A percentile compares a stretch with the other conserved stretches of the same genome.
These are phyloP conservation scores for Vigna reflexopilosa DNA, from an alignment of 306 rosid species.

Conservation along the genomic window DNA sequence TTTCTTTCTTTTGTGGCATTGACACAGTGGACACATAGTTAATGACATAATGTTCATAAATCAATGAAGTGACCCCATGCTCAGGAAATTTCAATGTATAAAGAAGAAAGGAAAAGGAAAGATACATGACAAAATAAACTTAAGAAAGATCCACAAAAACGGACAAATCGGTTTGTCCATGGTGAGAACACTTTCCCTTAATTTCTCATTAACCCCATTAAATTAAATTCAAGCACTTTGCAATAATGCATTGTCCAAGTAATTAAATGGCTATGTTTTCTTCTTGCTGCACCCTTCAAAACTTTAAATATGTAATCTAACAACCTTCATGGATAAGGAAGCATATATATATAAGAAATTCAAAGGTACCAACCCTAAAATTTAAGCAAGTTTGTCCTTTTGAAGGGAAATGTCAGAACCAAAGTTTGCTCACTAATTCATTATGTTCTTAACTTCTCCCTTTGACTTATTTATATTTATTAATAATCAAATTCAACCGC, in stretches of 20 bases:
- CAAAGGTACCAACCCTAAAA: neutral
- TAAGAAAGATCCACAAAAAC: conserved; percentile 31
- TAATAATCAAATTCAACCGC: conserved; percentile 21
- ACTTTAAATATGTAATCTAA: conserved; percentile 19
- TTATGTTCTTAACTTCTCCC: conserved; percentile 48
- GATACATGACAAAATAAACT: neutral
- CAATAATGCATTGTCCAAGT: conserved; percentile 15
- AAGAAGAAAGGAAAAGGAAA: conserved; percentile 13
- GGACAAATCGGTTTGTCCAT: conserved; percentile 54
- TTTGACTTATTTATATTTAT: conserved; percentile 31
- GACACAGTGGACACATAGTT: conserved; percentile 37
- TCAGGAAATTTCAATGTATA: conserved; percentile 32
- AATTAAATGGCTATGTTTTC: conserved; percentile 36
- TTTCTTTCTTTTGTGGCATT: conserved; percentile 31
- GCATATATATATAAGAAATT: conserved; percentile 18
- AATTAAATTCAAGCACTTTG: conserved; percentile 16
- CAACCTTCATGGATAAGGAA: conserved; percentile 30
- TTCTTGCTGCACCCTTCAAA: conserved; percentile 37
- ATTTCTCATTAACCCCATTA: conserved; percentile 33
- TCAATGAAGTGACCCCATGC: conserved; percentile 47
- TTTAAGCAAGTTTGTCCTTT: conserved; percentile 26
- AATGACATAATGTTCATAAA: conserved; percentile 34
- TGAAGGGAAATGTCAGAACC: conserved; percentile 25
- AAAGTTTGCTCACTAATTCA: conserved; percentile 40
- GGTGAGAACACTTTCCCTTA: conserved; percentile 48